Conservation (phyloP, 1,284 basidiomycete genomes). For the Neotropicomus parvogracilis region DNA sequence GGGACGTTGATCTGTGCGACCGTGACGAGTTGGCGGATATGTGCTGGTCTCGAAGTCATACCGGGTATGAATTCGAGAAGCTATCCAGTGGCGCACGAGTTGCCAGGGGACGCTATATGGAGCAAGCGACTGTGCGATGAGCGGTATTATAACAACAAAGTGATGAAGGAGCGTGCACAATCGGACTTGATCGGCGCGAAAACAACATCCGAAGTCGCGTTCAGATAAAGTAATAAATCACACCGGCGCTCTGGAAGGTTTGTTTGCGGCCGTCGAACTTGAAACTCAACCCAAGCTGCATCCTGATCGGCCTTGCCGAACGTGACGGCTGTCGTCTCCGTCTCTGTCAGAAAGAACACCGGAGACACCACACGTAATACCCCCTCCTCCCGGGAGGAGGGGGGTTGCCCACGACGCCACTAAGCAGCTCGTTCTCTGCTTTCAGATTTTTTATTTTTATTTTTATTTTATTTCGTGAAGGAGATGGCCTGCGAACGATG, state of each 20-base stretch:
- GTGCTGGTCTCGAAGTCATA: conserved; percentile 6
- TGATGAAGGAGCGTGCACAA: conserved; percentile 22
- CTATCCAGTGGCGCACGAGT: conserved; percentile 18
- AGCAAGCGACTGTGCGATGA: conserved; percentile 7
- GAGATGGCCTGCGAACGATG: conserved; percentile 17
- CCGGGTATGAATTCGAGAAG: conserved; percentile 15
- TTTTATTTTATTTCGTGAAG: conserved; percentile 11
- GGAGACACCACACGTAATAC: conserved; percentile 27
- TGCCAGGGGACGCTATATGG: conserved; percentile 23
- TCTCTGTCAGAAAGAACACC: conserved; percentile 20
- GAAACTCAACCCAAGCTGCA: conserved; percentile 29
- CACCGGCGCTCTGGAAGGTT: conserved; percentile 28
- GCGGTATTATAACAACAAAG: conserved; percentile 6
- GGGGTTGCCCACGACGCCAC: conserved; percentile 11
- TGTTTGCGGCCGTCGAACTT: conserved; percentile 34
- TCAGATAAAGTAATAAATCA: conserved; percentile 36
- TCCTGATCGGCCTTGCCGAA: conserved; percentile 33
- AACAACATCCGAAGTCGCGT: conserved; percentile 24
- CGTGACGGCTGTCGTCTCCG: conserved; percentile 27
- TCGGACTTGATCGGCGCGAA: conserved; percentile 37
- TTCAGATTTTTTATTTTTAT: no score
- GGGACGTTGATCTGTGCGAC: conserved; percentile 3
- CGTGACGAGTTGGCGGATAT: background rate
- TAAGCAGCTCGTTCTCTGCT: no score
- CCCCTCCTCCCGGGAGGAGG: conserved; percentile 7